Evolutionary conservation across 305 asterid genomes (phyloP), one percentile per base, ranked within the genome.

Genomic region (Lippia alba): DNA sequence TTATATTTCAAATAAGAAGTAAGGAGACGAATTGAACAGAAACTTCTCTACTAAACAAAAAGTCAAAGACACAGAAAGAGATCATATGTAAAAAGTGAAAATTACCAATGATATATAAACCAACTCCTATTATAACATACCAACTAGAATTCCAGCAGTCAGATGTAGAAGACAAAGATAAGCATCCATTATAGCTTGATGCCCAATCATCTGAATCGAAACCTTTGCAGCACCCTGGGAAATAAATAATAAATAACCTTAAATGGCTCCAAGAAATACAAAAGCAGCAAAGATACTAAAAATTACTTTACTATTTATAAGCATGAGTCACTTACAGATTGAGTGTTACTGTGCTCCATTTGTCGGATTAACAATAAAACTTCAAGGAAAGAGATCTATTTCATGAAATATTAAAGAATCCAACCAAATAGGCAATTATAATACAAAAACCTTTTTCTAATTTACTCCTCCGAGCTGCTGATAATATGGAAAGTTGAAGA

Each of bases 161-260:
- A 95, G 96, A 83, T 92, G 99, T 57, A 95, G 80, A 83, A 95
- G 98, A 77, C 99, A 95, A 73, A 92, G 86, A 79, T 95, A 95
- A 54, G 99, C 94, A 79, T 95, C 99, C 95, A 95, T 90, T 84
- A 95, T 92, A 50, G 98, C 99, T 70, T 95, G 98, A 74, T 95
- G 99, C 63, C 98, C 99, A 64, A 95, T 82, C 97, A 90, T 92
- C 81, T 86, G 77, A 77, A 92, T 85, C n/a, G 99, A 95, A 77
- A 95, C 99, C 87, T 95, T 95, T 64, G 99, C 96, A 83, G 99
- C 92, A 49, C 99, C 99, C 99, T 95, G 70, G 11, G 66, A 66
- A 54, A 70, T 24, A 66, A 16, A 45, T 57, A 70, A 44, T 62
- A 63, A 74, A 71, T 16, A 72, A 32, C 68, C 45, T n/a, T 5